Percentiles rank a stretch among this genome's conserved stretches.
phyloP scores from a whole-genome alignment of 2,329 filamentous ascomycete genomes.

The Botrytis tulipae region DNA sequence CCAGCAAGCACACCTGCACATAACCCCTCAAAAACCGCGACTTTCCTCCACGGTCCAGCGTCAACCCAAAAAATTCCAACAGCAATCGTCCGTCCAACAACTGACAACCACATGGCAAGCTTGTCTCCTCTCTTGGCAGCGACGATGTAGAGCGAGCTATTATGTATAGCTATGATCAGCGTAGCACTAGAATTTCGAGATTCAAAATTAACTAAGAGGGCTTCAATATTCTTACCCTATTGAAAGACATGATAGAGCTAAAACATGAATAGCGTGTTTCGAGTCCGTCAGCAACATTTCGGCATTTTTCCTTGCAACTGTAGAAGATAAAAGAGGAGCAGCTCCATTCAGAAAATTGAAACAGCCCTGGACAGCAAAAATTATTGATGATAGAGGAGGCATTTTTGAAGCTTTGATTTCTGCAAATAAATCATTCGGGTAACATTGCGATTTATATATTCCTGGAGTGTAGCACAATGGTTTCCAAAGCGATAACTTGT shows the following conservation, averaged over 20 bases:
- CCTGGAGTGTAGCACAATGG: not conserved
- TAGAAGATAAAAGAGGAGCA: constrained; percentile 2
- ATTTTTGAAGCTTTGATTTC: not conserved
- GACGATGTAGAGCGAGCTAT: constrained; percentile 13
- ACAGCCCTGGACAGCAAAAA: not conserved
- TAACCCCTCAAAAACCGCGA: not conserved
- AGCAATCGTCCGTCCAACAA: constrained; percentile 6
- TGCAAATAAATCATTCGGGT: not conserved
- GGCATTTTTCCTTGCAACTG: not conserved
- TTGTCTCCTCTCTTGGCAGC: constrained; percentile 1
- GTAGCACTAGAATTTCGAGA: not conserved
- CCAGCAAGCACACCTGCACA: constrained; percentile 12
- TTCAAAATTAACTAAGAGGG: not conserved
- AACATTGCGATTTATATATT: not conserved
- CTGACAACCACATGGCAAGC: constrained; percentile 12
- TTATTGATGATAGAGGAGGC: not conserved
- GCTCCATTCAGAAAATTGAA: constrained; percentile 13
- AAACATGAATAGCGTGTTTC: constrained; percentile 7
- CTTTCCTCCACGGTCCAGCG: constrained; percentile 6
- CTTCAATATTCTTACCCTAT: not conserved
- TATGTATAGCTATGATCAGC: not conserved
- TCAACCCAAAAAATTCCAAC: not conserved
- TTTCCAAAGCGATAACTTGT: not conserved
- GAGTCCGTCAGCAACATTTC: constrained; percentile 14
- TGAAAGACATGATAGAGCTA: constrained; percentile 8